Base-by-base conservation (phyloP, 2,329 filamentous ascomycete species). In the Tetracladium maxilliforme region DNA sequence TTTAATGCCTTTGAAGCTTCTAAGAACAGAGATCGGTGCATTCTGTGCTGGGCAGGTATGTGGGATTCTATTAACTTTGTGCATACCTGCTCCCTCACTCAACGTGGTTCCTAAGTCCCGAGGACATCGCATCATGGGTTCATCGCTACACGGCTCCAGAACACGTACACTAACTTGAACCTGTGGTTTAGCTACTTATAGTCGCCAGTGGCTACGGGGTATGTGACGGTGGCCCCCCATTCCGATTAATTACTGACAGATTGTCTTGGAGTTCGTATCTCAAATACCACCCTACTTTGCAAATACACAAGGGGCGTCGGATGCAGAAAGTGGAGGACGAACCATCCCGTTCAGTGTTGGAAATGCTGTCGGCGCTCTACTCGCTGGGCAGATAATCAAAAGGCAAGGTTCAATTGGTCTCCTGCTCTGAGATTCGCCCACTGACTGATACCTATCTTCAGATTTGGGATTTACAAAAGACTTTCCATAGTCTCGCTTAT, bases 181-280 rank as follows among this genome's bases (percentile, higher is more conserved):
- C n/a, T n/a, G 6, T 11, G 13, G 12, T 6, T 13, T 17, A 34
- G 28, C 13, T 35, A 13, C 31, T 35, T 23, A 16, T 35, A 10
- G 22, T 35, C 24, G 31, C 30, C n/a, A 28, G 32, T 21, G 28
- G 33, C 24, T 30, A 35, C 21, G 33, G 31, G 16, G 33, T 35
- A 24, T n/a, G 28, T 34, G 6, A 18, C 14, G 13, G 12, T 16
- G 11, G 27, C 19, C 14, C n/a, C 15, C 24, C 13, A 14, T 24
- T 14, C 12, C 7, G 10, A 24, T 17, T 12, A 23, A 18, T 22
- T 3, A 17, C 17, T 33, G 10, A 21, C 20, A 27, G 31, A 26
- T 15, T 7, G 24, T 23, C n/a, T 23, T 27, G 11, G 19, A 35
- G 33, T 30, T 35, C 27, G 23, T 35, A 21, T 30, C 33, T 24